Percentiles rank a stretch among this genome's conserved stretches.
Conservation (phyloP, 108 stramenopile species). For the Stephanodiscus triporus region DNA sequence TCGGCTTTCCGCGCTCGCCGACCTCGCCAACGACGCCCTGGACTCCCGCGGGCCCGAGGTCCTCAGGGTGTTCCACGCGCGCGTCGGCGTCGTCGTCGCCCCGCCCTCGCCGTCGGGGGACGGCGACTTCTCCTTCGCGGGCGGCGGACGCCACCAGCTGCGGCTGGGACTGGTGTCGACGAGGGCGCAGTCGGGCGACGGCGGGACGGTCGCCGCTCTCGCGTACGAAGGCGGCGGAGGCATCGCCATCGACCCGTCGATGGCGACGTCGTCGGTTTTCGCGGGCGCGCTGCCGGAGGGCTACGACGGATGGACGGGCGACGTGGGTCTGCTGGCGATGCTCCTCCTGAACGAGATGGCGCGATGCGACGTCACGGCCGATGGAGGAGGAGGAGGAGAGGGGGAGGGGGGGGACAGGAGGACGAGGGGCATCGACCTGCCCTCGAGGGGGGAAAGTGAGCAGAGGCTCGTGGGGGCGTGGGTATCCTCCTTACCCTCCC, state of each 20-base stretch:
- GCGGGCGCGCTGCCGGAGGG: slow-evolving; percentile 58
- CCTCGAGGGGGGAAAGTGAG: slow-evolving; percentile 41
- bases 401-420: too few species aligned
- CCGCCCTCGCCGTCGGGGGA: not conserved
- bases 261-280: slow-evolving; percentile 61
- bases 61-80: slow-evolving; percentile 27
- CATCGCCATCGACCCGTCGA: slow-evolving; percentile 54
- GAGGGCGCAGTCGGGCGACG: slow-evolving; percentile 1
- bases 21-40: slow-evolving; percentile 31
- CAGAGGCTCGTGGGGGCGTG: slow-evolving; percentile 66
- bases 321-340: slow-evolving; percentile 77
- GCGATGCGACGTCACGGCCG: slow-evolving; percentile 18
- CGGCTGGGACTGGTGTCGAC: slow-evolving; percentile 81
- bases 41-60: slow-evolving; percentile 7
- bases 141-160: not conserved
- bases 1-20: slow-evolving; percentile 27
- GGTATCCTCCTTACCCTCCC: slow-evolving; percentile 64
- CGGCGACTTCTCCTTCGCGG: not conserved
- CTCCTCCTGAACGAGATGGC: slow-evolving; percentile 78
- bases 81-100: slow-evolving; percentile 25
- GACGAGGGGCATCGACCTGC: slow-evolving; percentile 38
- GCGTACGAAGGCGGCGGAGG: slow-evolving; percentile 63
- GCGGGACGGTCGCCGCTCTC: slow-evolving; percentile 45
- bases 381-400: too few species aligned
- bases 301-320: slow-evolving; percentile 89